Evolutionary conservation across 768 basidiomycete genomes (phyloP), one percentile per base, ranked within the genome.

Genomic region (Suillus luteus): DNA sequence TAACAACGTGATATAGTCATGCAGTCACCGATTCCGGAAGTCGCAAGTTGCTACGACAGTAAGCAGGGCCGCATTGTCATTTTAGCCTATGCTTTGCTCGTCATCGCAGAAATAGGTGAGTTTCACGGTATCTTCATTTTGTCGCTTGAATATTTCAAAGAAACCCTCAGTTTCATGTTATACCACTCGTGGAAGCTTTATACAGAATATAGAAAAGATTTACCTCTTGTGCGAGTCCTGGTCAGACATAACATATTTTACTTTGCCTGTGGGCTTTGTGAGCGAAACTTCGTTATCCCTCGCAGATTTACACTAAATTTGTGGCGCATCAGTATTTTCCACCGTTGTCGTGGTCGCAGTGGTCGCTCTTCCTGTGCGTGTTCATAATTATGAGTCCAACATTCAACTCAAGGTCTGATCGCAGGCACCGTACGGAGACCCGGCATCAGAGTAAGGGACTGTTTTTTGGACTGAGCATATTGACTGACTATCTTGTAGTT

Each of bases 211-310:
- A 37, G 37, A 24, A 22, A 22, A 15, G 3, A 2, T 15, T 5
- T 17, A 1, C 55, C 35, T 38, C 55, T 57, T 24, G 22, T 57
- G 7, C 37, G 37, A 15, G 9, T 38, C 37, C 14, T 57, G 14
- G n/a, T 55, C 4, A 38, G 14, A 38, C 37, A 55, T 2, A 24
- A 58, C 17, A 8, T 41, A 11, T 31, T 27, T 38, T 57, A 58
- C 19, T 58, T 58, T 27, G 8, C 40, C 6, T 58, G 57, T 37
- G 57, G 57, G 17, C 38, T 58, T 24, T 27, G 40, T 58, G 57
- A 31, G 57, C 27, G 10, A 27, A 31, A 19, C 24, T 35, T 35
- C 8, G 19, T 41, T 1, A 38, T 24, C 22, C 22, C 14, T 38
- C 4, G 38, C 22, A 17, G 5, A 55, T 8, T 15, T 4, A 9